Evolutionary conservation across 768 basidiomycete genomes (phyloP), one percentile per base, ranked within the genome.

Genomic region (Dioszegia aurantiaca): DNA sequence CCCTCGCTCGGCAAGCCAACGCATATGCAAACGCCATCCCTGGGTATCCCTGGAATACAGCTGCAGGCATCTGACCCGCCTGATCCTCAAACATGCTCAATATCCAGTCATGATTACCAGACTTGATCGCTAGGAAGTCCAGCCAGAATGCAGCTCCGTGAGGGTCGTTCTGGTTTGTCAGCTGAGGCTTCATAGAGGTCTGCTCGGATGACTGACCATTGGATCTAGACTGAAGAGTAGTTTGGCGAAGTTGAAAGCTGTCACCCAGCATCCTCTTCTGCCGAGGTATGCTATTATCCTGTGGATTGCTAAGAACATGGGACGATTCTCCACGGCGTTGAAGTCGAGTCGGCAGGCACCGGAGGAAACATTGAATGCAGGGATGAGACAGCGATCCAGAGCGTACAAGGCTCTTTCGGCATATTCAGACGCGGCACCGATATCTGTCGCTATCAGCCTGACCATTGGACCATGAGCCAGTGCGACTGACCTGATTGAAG

Each of bases 321-420:
- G 89, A 39, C 94, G 81, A 66, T 94, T 97, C 77, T 97, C 93
- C 11, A 95, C 88, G 12, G 68, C 37, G 41, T 89, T 85, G 72
- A 97, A 99, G 69, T 94, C 90, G 1, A 99, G 82, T 11, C 93
- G 83, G 60, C 87, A 88, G 1, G 81, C 77, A 8, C 93, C 94
- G 33, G 78, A 84, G 1, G 89, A 85, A 76, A 95, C 86, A 64
- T 83, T 89, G 80, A 93, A 94, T 0, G 87, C 80, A 2, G 91
- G 89, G 1, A 90, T 82, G 64, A 97, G 88, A 11, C 88, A 85
- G 12, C 91, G 84, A 68, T 97, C 93, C 61, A 93, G 95, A 0
- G 91, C 86, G 78, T 93, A 97, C 16, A 99, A 75, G 0, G 93
- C 88, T n/a, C 92, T 84, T 56, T 90, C 88, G n/a, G 91, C 84